phyloP scores from a whole-genome alignment of 2,329 filamentous ascomycete genomes.

The Pestalotiopsis sp. region DNA sequence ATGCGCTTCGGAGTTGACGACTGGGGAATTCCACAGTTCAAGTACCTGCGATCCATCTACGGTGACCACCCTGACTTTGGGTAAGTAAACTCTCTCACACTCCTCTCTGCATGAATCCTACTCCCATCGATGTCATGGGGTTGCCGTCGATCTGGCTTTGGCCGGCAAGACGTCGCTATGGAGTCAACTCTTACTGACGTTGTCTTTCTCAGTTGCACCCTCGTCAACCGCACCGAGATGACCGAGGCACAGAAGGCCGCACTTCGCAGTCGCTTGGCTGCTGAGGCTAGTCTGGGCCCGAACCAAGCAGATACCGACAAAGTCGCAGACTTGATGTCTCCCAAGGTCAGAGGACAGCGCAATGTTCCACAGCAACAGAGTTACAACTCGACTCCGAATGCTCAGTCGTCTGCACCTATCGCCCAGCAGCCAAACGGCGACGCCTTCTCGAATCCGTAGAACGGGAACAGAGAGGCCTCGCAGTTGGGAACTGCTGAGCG shows the following conservation, averaged over 20 bases:
- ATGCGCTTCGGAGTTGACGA: not conserved
- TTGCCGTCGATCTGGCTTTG: not conserved
- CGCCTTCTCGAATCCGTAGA: not conserved
- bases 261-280: not conserved
- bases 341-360: not conserved
- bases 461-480: not conserved
- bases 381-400: not conserved
- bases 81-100: conserved; percentile 5
- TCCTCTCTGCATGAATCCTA: not conserved
- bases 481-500: not conserved
- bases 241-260: not conserved
- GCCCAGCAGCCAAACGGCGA: not conserved
- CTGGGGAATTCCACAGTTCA: conserved; percentile 10
- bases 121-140: too few relatives aligned
- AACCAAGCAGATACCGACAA: not conserved
- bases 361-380: not conserved
- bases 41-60: conserved; percentile 10
- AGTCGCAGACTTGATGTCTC: not conserved
- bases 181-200: not conserved
- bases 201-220: not conserved
- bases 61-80: conserved; percentile 12
- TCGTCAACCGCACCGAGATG: not conserved
- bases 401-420: not conserved
- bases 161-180: not conserved
- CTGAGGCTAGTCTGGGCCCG: not conserved